Evolutionary conservation across 139 green algal species (phyloP), one percentile per base, ranked within the genome.

Genomic region (Bryopsis sp.): DNA sequence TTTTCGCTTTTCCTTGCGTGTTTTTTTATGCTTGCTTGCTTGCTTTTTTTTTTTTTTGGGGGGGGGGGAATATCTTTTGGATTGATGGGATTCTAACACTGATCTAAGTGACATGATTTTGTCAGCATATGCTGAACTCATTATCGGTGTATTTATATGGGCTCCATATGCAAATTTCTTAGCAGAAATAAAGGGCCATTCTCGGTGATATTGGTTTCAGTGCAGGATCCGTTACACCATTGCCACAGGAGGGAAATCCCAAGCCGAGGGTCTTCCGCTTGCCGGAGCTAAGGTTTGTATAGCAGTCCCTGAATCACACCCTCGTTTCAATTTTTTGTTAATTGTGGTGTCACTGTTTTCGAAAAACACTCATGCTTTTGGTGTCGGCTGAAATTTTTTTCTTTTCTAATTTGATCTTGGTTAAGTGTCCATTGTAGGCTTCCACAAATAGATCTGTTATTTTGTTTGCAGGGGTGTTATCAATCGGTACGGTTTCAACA

Each of bases 401-500:
- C n/a, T n/a, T n/a, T n/a, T n/a, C n/a, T n/a, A n/a, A n/a, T n/a
- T n/a, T n/a, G n/a, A n/a, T n/a, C n/a, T n/a, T n/a, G n/a, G n/a
- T n/a, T n/a, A n/a, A n/a, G n/a, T n/a, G n/a, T n/a, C n/a, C n/a
- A n/a, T n/a, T n/a, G n/a, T n/a, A n/a, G n/a, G n/a, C n/a, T n/a
- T n/a, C n/a, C n/a, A n/a, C n/a, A n/a, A n/a, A n/a, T n/a, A n/a
- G n/a, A n/a, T n/a, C n/a, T n/a, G n/a, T n/a, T n/a, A n/a, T n/a
- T n/a, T 19, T 0, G 7, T 11, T 2, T 35, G 36, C 77, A 93
- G 87, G 54, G 91, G 89, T 15, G 84, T 92, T 38, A 96, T 99
- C 72, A 99, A 99, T 79, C 83, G 94, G 6, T 98, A 97, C 69
- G 94, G 94, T 48, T 99, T 98, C 88, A 99, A 99, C 80, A 94